A percentile compares a stretch with the other conserved stretches of the same genome.
These are phyloP conservation scores for Neocatenulostroma microsporum DNA, from an alignment of 2,329 filamentous ascomycete species.

Conservation along the genomic window DNA sequence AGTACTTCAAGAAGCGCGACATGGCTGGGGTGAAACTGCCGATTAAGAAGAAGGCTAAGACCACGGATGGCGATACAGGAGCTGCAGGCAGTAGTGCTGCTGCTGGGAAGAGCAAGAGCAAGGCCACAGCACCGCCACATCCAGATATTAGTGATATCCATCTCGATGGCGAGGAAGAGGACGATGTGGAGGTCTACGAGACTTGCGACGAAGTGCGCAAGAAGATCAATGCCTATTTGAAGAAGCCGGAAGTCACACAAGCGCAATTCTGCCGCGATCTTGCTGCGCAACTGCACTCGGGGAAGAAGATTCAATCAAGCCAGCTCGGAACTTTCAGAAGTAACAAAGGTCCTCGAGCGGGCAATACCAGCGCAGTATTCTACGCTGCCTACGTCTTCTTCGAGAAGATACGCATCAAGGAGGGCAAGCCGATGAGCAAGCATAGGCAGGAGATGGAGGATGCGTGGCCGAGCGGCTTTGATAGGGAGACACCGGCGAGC, in stretches of 20 bases:
- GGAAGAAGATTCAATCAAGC: background rate
- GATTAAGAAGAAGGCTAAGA: conserved; percentile 25
- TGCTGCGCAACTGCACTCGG: conserved; percentile 30
- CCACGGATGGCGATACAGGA: conserved; percentile 25
- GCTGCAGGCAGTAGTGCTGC: too few relatives aligned
- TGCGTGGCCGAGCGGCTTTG: conserved; percentile 19
- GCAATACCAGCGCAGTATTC: conserved; percentile 43
- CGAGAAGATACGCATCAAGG: conserved; percentile 49
- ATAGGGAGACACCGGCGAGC: conserved; percentile 3
- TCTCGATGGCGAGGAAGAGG: conserved; percentile 43
- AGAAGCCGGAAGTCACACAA: conserved; percentile 42
- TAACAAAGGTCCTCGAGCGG: conserved; percentile 42
- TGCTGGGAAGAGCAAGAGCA: conserved; percentile 2
- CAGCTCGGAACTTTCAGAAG: conserved; percentile 42
- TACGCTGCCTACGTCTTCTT: conserved; percentile 53
- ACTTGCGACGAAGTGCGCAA: conserved; percentile 51
- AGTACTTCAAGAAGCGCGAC: conserved; percentile 45
- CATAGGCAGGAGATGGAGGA: conserved; percentile 46
- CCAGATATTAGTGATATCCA: conserved; percentile 33
- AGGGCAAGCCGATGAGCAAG: conserved; percentile 46
- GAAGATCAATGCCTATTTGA: conserved; percentile 48
- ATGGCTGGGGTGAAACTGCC: conserved; percentile 36
- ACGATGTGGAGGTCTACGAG: conserved; percentile 46
- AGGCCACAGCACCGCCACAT: too few relatives aligned
- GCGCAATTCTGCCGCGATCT: conserved; percentile 47